phyloP scores from a whole-genome alignment of 202 grass and related monocot species.

The Panicum hallii region DNA sequence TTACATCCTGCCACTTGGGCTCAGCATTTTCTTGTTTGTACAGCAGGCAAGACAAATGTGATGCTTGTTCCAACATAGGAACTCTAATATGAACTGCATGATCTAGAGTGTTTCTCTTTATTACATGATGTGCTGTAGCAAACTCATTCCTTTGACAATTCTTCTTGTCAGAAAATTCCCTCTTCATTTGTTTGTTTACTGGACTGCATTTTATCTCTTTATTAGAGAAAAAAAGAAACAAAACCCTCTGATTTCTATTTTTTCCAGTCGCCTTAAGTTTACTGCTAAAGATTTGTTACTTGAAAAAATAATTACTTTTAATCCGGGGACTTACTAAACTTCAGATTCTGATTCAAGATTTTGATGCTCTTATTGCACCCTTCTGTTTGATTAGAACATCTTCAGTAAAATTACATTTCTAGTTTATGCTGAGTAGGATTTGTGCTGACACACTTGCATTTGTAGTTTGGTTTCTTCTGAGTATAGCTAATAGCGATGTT shows the following conservation, averaged over 20 bases:
- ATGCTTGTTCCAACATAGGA: background rate
- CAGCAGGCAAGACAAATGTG: background rate
- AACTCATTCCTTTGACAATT: slow-evolving; percentile 8
- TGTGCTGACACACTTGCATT: background rate
- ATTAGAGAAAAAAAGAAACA: background rate
- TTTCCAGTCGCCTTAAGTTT: slow-evolving; percentile 31
- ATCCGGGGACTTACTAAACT: background rate
- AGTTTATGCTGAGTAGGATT: background rate
- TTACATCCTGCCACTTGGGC: background rate
- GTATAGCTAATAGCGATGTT: background rate
- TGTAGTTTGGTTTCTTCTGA: background rate
- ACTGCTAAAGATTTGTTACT: background rate
- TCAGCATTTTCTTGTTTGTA: slow-evolving; percentile 22
- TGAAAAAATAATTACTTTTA: slow-evolving; percentile 21
- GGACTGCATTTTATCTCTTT: background rate
- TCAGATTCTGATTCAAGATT: slow-evolving; percentile 17
- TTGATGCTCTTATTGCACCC: slow-evolving; percentile 27
- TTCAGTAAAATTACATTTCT: slow-evolving; percentile 3
- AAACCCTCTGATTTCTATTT: background rate
- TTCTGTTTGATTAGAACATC: slow-evolving; percentile 23
- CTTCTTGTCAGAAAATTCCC: background rate
- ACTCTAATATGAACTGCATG: slow-evolving; percentile 21
- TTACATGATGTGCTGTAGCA: background rate
- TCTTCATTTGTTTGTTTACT: slow-evolving; percentile 6
- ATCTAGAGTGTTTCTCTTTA: background rate